Conservation (phyloP, 345 rosid species). For the Syzygium oleosum region DNA sequence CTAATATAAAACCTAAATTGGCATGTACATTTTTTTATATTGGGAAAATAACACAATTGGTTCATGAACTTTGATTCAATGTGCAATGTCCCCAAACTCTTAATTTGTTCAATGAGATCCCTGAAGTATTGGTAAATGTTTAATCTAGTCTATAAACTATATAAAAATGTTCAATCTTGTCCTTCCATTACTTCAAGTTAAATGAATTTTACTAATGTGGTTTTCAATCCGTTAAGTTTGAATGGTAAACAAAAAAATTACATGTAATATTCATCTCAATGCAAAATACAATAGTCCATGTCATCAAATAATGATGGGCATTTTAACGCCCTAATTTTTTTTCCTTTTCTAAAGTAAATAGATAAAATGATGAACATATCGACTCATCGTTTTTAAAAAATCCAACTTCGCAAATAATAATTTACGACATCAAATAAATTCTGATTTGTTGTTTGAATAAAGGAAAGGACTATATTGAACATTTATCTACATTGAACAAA, state of each 20-base stretch:
- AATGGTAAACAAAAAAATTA: not conserved
- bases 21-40: not conserved
- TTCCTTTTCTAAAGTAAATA: not conserved
- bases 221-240: not conserved
- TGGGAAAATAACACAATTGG: not conserved
- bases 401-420: not conserved
- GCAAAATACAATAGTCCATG: not conserved
- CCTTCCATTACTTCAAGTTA: not conserved
- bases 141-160: not conserved
- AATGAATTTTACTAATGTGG: not conserved
- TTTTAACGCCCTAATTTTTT: accelerated
- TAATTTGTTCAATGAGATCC: not conserved
- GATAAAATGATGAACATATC: not conserved
- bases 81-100: not conserved
- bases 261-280: not conserved
- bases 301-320: not conserved
- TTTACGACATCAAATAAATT: not conserved
- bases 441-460: not conserved
- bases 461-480: not conserved
- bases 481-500: not conserved
- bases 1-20: not conserved
- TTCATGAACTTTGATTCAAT: not conserved
- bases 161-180: not conserved
- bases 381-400: not conserved
- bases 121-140: not conserved